phyloP scores from a whole-genome alignment of 2,329 filamentous ascomycete species.

The Stemphylium lycopersici region DNA sequence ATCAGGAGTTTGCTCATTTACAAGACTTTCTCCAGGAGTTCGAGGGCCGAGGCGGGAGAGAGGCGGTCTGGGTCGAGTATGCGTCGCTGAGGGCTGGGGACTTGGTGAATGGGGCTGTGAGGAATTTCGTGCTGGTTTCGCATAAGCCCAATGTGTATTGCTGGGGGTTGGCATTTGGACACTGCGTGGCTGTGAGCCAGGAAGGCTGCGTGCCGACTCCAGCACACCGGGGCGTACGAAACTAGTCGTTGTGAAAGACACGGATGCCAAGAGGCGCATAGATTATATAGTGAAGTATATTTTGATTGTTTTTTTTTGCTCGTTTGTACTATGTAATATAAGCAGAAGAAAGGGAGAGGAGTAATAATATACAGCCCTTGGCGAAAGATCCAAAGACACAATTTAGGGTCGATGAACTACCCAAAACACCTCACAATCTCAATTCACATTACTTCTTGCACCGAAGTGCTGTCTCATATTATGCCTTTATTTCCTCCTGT shows the following conservation, averaged over 20 bases:
- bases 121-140: too few relatives aligned
- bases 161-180: too few relatives aligned
- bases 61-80: background rate
- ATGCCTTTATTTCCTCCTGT: constrained; percentile 43
- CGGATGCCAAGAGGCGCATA: background rate
- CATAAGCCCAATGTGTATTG: too few relatives aligned
- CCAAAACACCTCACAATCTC: background rate
- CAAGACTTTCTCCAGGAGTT: constrained; percentile 11
- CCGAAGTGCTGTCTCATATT: background rate
- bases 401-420: background rate
- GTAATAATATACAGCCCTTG: constrained; percentile 2
- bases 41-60: background rate
- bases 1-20: constrained; percentile 33
- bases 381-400: background rate
- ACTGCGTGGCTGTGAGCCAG: too few relatives aligned
- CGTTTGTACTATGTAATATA: background rate
- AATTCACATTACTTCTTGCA: background rate
- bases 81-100: too few relatives aligned
- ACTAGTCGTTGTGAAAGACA: background rate
- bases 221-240: background rate
- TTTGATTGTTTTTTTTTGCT: constrained; percentile 10
- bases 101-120: too few relatives aligned
- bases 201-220: background rate
- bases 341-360: constrained; percentile 6
- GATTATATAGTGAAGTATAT: background rate